Evolutionary conservation across 495 filamentous ascomycete genomes (phyloP).

Genomic region (Penicillium ucsense): DNA sequence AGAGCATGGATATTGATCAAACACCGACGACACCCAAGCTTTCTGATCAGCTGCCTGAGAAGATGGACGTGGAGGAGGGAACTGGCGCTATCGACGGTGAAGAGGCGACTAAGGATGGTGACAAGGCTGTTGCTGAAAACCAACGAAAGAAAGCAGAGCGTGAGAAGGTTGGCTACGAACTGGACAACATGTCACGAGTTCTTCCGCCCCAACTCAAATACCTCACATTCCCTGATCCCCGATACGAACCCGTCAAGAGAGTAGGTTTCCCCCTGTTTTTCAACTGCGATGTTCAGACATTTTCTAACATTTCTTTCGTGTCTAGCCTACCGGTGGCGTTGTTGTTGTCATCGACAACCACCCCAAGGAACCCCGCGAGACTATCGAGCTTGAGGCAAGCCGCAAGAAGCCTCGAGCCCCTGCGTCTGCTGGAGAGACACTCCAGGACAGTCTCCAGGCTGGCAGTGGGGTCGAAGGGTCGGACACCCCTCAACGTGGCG

Average conservation of each 20-base stretch:
- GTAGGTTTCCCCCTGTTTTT: slow-evolving; percentile 38
- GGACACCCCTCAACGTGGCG: slow-evolving; percentile 34
- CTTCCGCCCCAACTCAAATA: slow-evolving; percentile 90
- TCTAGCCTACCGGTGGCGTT: slow-evolving; percentile 84
- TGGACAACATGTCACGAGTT: slow-evolving; percentile 95
- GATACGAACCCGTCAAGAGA: slow-evolving; percentile 94
- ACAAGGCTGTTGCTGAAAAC: slow-evolving; percentile 47
- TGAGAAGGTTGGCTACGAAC: slow-evolving; percentile 90
- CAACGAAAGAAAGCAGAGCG: slow-evolving; percentile 83
- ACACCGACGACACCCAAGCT: slow-evolving; percentile 70
- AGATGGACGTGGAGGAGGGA: slow-evolving; percentile 81
- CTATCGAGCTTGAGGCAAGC: slow-evolving; percentile 75
- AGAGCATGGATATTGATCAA: slow-evolving; percentile 84
- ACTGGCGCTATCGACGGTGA: slow-evolving; percentile 41
- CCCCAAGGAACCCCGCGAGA: slow-evolving; percentile 63
- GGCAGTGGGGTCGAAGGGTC: slow-evolving; percentile 25
- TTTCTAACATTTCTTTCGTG: slow-evolving; percentile 29
- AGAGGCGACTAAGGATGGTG: slow-evolving; percentile 48
- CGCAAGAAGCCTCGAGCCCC: slow-evolving; percentile 63
- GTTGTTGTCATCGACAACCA: slow-evolving; percentile 81
- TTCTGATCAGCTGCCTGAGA: slow-evolving; percentile 52
- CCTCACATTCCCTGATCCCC: slow-evolving; percentile 74
- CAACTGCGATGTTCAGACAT: neutral
- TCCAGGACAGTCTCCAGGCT: slow-evolving; percentile 36
- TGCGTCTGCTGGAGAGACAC: slow-evolving; percentile 34